phyloP scores from a whole-genome alignment of 352 stramenopile genomes.

The Globisporangium alternatum region DNA sequence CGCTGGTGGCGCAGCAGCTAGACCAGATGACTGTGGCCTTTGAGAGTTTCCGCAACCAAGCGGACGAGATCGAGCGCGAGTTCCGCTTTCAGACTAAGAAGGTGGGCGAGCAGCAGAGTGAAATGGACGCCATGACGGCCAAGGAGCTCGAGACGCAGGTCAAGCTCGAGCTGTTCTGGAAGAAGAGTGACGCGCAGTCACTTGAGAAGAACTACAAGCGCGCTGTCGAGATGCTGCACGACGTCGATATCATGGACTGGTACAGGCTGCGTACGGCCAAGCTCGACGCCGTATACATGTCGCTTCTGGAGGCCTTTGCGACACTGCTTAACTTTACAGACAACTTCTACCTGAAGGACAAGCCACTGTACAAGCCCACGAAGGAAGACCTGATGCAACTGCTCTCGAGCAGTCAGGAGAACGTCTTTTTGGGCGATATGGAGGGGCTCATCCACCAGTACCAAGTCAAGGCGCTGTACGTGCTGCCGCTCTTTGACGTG shows the following conservation, averaged over 20 bases:
- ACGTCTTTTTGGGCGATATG: constrained; percentile 73
- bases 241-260: constrained; percentile 65
- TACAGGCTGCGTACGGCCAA: constrained; percentile 62
- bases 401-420: constrained; percentile 76
- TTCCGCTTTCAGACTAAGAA: constrained; percentile 32
- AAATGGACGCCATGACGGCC: constrained; percentile 39
- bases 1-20: constrained; percentile 21
- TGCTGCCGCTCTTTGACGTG: constrained; percentile 74
- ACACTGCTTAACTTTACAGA: constrained; percentile 70
- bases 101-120: constrained; percentile 27
- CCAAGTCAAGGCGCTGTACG: constrained; percentile 71
- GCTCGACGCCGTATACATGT: constrained; percentile 56
- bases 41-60: constrained; percentile 48
- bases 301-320: constrained; percentile 64
- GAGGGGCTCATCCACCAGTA: constrained; percentile 81
- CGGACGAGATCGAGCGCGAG: constrained; percentile 45
- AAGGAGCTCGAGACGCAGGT: constrained; percentile 75
- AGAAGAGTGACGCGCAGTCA: constrained; percentile 37
- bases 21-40: constrained; percentile 27
- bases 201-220: constrained; percentile 65
- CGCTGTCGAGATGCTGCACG: constrained; percentile 49
- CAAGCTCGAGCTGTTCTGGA: constrained; percentile 81
- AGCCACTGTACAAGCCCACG: constrained; percentile 40
- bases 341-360: constrained; percentile 53
- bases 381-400: constrained; percentile 62